phyloP scores from a whole-genome alignment of 768 basidiomycete species.

The Kwoniella sp. region DNA sequence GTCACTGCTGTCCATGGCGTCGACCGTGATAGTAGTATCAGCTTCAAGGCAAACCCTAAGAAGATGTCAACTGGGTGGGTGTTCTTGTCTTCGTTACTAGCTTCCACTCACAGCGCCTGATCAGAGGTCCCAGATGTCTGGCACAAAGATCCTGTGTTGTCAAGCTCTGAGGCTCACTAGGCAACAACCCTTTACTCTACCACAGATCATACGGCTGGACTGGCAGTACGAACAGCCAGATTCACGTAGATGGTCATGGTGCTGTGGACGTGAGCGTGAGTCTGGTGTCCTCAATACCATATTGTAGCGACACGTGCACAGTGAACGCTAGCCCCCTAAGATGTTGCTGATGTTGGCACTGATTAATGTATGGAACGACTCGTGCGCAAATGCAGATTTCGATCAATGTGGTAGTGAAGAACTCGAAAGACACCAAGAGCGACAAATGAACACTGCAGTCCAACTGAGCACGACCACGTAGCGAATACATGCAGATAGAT shows the following conservation, averaged over 20 bases:
- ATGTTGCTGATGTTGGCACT: no score
- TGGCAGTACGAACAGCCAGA: constrained; percentile 4
- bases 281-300: no score
- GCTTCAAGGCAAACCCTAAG: constrained; percentile 1
- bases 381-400: constrained; percentile 2
- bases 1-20: not conserved
- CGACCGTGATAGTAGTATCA: not conserved
- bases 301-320: no score
- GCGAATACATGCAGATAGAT: no score
- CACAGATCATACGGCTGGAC: constrained; percentile 25
- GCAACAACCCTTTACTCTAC: no score
- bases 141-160: no score
- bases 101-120: not conserved
- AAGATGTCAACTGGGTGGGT: constrained; percentile 26
- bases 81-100: not conserved
- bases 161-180: no score
- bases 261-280: constrained; percentile 15
- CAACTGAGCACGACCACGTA: no score
- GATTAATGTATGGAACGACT: no score
- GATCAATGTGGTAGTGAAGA: constrained; percentile 15
- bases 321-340: no score
- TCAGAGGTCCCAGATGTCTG: no score
- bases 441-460: not conserved
- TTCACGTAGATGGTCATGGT: constrained; percentile 1
- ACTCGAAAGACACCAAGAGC: constrained; percentile 7